Evolutionary conservation across 768 basidiomycete species (phyloP).

Genomic region (Amyloporia xantha): DNA sequence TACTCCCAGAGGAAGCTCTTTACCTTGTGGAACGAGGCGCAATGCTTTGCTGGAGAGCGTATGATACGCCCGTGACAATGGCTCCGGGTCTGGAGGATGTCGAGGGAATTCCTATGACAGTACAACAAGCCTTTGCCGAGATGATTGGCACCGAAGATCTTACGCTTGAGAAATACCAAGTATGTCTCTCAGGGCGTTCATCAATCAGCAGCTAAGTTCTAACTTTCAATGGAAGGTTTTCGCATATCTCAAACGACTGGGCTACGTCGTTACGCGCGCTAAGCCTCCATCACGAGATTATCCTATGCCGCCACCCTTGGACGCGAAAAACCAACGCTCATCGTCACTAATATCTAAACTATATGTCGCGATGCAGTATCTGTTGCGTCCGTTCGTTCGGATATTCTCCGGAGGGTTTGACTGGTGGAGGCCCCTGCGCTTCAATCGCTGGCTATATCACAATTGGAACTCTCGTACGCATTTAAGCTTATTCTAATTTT

Average conservation of each 20-base stretch:
- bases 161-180: slow-evolving; percentile 86
- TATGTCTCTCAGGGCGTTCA: slow-evolving; percentile 31
- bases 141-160: slow-evolving; percentile 78
- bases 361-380: slow-evolving; percentile 23
- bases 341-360: slow-evolving; percentile 31
- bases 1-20: slow-evolving; percentile 92
- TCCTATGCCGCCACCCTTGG: slow-evolving; percentile 37
- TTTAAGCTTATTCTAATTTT: not conserved
- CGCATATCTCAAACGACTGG: slow-evolving; percentile 85
- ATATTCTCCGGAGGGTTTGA: slow-evolving; percentile 32
- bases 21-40: slow-evolving; percentile 91
- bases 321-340: slow-evolving; percentile 9
- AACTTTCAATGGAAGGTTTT: slow-evolving; percentile 56
- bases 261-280: slow-evolving; percentile 83
- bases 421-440: slow-evolving; percentile 63
- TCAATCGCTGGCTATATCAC: slow-evolving; percentile 41
- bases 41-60: slow-evolving; percentile 74
- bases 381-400: slow-evolving; percentile 24
- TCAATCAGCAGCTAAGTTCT: not conserved
- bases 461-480: slow-evolving; percentile 48
- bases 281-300: slow-evolving; percentile 51
- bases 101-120: slow-evolving; percentile 74
- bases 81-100: slow-evolving; percentile 26
- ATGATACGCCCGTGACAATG: slow-evolving; percentile 16
- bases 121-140: slow-evolving; percentile 82